Evolutionary conservation across 169 alveolate genomes (phyloP), one percentile per base, ranked within the genome.

Genomic region (Plasmodium ovale): DNA sequence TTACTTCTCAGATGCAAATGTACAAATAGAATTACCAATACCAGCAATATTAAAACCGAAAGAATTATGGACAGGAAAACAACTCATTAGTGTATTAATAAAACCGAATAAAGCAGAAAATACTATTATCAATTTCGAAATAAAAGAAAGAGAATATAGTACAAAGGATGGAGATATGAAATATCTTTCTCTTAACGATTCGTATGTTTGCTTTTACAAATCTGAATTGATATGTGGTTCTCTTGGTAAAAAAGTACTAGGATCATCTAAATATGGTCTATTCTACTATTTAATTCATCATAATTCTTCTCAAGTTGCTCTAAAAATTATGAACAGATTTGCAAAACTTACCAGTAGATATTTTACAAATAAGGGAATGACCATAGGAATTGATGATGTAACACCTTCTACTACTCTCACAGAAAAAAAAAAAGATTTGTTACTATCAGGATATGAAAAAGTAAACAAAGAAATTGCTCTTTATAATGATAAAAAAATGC

Each of bases 41-140:
- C 99, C 99, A 9, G 94, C 99, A 2, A 94, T 98, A 25, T 69
- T 96, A 56, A 96, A 98, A 82, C 99, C 99, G 23, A 96, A 95
- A 56, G 98, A 97, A 92, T 96, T 99, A 72, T 99, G 99, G 99
- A 98, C 99, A 6, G 99, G 99, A 9, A 99, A 99, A 87, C 99
- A 99, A 91, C 96, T 98, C 39, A 95, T 98, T 85, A 91, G 94
- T 35, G 96, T 97, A 25, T 92, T 99, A 71, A 92, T 99, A 27
- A 95, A 98, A 67, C 99, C 99, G 6, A 97, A 97, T 89, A 94
- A 94, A 49, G 94, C 94, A 53, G 88, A 93, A 54, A 94, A 95
- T 72, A 94, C 97, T 1, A 89, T 93, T 12, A 97, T 97, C 4
- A 97, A 97, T 89, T 93, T 97, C 64, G 97, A 94, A 90, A 92